Percentiles rank a stretch among this genome's conserved stretches.
phyloP scores from a whole-genome alignment of 176 grass and related monocot species.

The Avena insularis region DNA sequence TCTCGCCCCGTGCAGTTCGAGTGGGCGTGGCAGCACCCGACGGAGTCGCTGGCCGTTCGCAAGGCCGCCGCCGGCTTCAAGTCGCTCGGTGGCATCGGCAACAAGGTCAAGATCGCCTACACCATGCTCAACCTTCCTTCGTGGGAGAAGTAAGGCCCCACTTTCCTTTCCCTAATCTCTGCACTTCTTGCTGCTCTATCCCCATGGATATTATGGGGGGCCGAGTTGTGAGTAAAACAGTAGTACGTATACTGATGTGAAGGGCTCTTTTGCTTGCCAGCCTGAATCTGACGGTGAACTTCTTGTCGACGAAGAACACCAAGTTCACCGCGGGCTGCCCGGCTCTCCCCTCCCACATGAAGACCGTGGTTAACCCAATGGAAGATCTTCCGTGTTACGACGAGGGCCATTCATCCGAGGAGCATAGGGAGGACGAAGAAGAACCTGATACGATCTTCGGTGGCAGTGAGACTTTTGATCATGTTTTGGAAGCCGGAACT shows the following conservation, averaged over 20 bases:
- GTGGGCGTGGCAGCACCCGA: conserved; percentile 98
- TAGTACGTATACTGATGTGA: neutral
- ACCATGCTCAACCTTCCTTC: conserved; percentile 91
- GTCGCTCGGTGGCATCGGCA: conserved; percentile 75
- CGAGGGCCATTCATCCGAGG: conserved; percentile 28
- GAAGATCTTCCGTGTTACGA: conserved; percentile 72
- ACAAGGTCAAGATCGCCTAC: conserved; percentile 90
- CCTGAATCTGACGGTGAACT: conserved; percentile 85
- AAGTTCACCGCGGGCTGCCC: conserved; percentile 70
- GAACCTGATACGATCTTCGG: neutral
- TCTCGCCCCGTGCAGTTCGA: conserved; percentile 71
- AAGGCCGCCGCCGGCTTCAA: conserved; percentile 82
- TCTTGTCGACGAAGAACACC: conserved; percentile 83
- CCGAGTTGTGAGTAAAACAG: neutral
- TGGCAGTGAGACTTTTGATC: neutral
- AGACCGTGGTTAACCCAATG: conserved; percentile 52
- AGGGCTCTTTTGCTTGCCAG: conserved; percentile 45
- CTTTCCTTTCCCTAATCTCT: neutral
- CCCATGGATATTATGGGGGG: neutral
- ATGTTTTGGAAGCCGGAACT: neutral
- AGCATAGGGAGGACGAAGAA: conserved; percentile 25
- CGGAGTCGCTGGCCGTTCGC: conserved; percentile 79
- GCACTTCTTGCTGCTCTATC: neutral
- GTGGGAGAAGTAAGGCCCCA: conserved; percentile 70
- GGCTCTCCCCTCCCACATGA: conserved; percentile 76